Percentiles rank a stretch among this genome's conserved stretches.
Conservation (phyloP, 2,329 filamentous ascomycete species). For the Penicillium sp. region DNA sequence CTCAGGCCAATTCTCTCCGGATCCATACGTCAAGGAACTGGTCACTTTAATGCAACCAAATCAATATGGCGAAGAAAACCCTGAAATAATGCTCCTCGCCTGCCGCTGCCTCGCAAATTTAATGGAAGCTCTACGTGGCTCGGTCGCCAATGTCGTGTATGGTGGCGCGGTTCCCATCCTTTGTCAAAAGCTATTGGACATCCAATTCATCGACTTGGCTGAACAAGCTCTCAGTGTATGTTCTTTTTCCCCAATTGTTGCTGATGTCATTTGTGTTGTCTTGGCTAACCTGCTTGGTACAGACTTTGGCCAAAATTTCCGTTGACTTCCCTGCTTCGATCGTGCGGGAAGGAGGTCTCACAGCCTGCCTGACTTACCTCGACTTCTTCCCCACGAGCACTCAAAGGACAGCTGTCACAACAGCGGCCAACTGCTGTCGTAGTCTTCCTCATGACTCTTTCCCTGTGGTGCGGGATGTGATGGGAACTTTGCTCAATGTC, state of each 20-base stretch:
- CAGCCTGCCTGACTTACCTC: conserved; percentile 91
- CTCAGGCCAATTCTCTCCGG: conserved; percentile 90
- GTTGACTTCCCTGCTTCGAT: conserved; percentile 94
- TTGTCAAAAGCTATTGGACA: conserved; percentile 93
- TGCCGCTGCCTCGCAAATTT: conserved; percentile 95
- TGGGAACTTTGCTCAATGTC: conserved; percentile 92
- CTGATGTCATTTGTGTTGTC: background rate
- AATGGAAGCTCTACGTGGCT: conserved; percentile 93
- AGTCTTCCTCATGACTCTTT: conserved; percentile 96
- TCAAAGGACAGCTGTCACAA: conserved; percentile 93
- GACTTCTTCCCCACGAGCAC: conserved; percentile 98
- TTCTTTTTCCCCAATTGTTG: conserved; percentile 19
- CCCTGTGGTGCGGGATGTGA: conserved; percentile 86
- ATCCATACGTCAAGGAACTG: conserved; percentile 93
- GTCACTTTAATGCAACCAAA: conserved; percentile 89
- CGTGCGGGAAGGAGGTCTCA: conserved; percentile 91
- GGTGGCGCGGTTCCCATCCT: conserved; percentile 93
- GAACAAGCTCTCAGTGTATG: conserved; percentile 87
- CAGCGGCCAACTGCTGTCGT: conserved; percentile 95
- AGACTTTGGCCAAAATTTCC: conserved; percentile 95
- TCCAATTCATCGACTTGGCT: conserved; percentile 94
- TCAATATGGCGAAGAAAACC: conserved; percentile 85
- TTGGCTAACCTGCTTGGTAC: conserved; percentile 12
- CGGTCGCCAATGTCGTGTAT: conserved; percentile 94
- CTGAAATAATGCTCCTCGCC: conserved; percentile 94